Percentiles rank a stretch among this genome's conserved stretches.
Conservation (phyloP, 2,329 filamentous ascomycete genomes). For the Fusarium pseudocircinatum region DNA sequence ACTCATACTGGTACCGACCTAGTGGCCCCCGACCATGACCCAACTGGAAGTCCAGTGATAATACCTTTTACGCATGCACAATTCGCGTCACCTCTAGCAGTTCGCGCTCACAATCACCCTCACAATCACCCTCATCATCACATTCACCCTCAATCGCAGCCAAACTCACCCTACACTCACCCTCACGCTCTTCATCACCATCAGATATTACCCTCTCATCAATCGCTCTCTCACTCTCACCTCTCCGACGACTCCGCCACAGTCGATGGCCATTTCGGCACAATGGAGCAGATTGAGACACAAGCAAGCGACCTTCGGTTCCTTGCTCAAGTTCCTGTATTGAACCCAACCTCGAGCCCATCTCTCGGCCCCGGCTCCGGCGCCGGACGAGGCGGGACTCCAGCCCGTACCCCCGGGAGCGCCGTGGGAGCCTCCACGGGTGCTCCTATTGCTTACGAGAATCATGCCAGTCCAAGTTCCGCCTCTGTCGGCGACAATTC, state of each 20-base stretch:
- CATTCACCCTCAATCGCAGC: slow-evolving; percentile 2
- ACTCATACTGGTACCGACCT: not conserved
- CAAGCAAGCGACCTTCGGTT: slow-evolving; percentile 65
- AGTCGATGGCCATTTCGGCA: slow-evolving; percentile 37
- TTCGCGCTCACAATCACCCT: slow-evolving; percentile 15
- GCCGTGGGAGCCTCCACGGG: slow-evolving; percentile 40
- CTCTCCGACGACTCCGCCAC: slow-evolving; percentile 8
- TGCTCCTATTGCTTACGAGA: slow-evolving; percentile 47
- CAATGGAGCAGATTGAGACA: slow-evolving; percentile 64
- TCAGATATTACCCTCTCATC: slow-evolving; percentile 9
- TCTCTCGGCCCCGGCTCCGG: slow-evolving; percentile 36
- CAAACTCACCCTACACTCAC: slow-evolving; percentile 4
- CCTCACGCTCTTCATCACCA: slow-evolving; percentile 17
- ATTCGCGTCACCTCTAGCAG: slow-evolving; percentile 27
- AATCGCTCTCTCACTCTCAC: slow-evolving; percentile 3
- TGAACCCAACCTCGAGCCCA: slow-evolving; percentile 34
- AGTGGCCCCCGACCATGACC: slow-evolving; percentile 7
- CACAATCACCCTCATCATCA: not conserved
- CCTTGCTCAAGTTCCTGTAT: slow-evolving; percentile 54
- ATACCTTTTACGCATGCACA: slow-evolving; percentile 32
- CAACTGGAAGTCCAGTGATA: slow-evolving; percentile 12
- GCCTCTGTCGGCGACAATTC: slow-evolving; percentile 60
- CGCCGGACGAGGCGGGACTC: slow-evolving; percentile 27
- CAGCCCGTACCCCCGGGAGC: slow-evolving; percentile 31
- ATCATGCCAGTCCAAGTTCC: slow-evolving; percentile 51